These are phyloP conservation scores for Diutina rugosa DNA, from an alignment of 1,139 yeast genomes.

Conservation along the genomic window DNA sequence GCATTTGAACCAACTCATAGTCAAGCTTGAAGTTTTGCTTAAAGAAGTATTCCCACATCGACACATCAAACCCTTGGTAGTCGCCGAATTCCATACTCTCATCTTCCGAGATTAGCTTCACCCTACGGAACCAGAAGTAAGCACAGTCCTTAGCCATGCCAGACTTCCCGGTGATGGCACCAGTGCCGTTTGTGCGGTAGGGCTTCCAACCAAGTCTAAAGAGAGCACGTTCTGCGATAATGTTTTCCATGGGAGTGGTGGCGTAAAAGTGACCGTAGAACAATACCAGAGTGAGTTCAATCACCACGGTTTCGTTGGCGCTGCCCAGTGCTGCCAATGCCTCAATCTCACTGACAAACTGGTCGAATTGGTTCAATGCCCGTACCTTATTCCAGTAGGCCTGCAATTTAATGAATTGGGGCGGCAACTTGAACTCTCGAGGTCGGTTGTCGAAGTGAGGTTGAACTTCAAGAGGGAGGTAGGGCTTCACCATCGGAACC, in stretches of 20 bases:
- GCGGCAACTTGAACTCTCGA: slow-evolving; percentile 18
- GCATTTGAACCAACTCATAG: slow-evolving; percentile 7
- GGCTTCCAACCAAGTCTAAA: slow-evolving; percentile 34
- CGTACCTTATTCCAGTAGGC: slow-evolving; percentile 39
- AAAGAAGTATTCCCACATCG: slow-evolving; percentile 28
- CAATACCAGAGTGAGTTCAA: slow-evolving; percentile 32
- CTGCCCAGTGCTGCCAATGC: slow-evolving; percentile 11
- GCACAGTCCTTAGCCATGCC: background rate
- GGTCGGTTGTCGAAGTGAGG: slow-evolving; percentile 10
- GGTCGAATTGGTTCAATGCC: slow-evolving; percentile 23
- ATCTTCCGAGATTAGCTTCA: background rate
- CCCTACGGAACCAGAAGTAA: background rate
- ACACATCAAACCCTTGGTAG: slow-evolving; percentile 31
- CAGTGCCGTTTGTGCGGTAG: slow-evolving; percentile 9
- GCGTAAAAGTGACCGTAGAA: slow-evolving; percentile 50
- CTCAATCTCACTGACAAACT: slow-evolving; percentile 19
- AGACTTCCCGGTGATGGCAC: background rate
- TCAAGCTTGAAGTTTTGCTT: slow-evolving; percentile 28
- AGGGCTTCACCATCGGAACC: slow-evolving; percentile 22
- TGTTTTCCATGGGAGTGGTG: slow-evolving; percentile 13
- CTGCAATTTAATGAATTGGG: slow-evolving; percentile 24
- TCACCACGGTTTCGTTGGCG: slow-evolving; percentile 14
- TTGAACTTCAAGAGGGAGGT: slow-evolving; percentile 22
- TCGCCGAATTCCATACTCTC: slow-evolving; percentile 20
- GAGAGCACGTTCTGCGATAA: slow-evolving; percentile 29